Percentiles rank a stretch among this genome's conserved stretches.
phyloP scores from a whole-genome alignment of 176 grass and related monocot species.

The Carex littledalei region DNA sequence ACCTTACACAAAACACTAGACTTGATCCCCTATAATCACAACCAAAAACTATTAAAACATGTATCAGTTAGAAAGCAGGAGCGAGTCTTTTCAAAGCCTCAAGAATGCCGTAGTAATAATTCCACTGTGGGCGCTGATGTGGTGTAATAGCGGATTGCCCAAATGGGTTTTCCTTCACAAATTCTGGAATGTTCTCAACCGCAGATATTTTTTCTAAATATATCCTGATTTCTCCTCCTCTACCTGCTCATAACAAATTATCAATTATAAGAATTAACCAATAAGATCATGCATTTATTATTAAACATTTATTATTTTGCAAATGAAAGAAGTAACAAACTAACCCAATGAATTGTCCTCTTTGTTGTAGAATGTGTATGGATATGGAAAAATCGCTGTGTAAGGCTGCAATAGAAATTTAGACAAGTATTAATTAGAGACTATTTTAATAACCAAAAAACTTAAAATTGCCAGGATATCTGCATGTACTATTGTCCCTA shows the following conservation, averaged over 20 bases:
- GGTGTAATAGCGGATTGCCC: constrained; percentile 60
- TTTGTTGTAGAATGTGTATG: constrained; percentile 40
- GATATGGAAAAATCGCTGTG: constrained; percentile 64
- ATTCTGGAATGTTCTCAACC: constrained; percentile 54
- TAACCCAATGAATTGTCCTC: constrained; percentile 72
- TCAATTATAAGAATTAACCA: neutral
- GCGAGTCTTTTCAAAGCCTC: neutral
- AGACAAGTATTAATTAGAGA: neutral
- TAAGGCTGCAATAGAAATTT: constrained; percentile 39
- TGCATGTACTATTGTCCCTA: neutral
- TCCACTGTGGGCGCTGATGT: constrained; percentile 44
- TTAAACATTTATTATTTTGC: neutral
- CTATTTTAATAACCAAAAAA: neutral
- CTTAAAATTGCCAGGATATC: neutral
- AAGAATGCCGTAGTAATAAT: constrained; percentile 33
- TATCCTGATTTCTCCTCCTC: constrained; percentile 57
- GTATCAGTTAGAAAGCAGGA: neutral
- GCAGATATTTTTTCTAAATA: constrained; percentile 61
- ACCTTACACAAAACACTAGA: too few relatives aligned
- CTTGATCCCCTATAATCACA: too few relatives aligned
- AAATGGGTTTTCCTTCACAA: constrained; percentile 60
- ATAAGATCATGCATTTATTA: neutral
- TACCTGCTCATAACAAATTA: constrained; percentile 35
- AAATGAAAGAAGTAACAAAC: constrained; percentile 1
- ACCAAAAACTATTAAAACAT: neutral